A percentile compares a stretch with the other conserved stretches of the same genome.
Conservation (phyloP, 2,329 filamentous ascomycete genomes). For the Ophiocordyceps camponoti-saundersi region DNA sequence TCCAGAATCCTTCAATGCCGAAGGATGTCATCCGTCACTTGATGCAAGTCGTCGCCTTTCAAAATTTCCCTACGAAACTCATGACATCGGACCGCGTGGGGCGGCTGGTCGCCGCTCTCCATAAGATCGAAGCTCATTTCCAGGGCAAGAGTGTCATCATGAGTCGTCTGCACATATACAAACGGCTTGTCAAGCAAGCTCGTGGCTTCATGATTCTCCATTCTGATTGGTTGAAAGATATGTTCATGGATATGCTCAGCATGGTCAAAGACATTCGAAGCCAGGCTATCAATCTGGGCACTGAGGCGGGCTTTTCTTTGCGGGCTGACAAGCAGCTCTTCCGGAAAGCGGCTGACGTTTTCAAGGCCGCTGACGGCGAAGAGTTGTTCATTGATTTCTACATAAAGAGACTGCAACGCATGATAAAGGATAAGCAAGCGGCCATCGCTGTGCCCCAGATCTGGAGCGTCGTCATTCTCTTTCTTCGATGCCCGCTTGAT, state of each 20-base stretch:
- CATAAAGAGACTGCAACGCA: constrained; percentile 45
- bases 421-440: constrained; percentile 43
- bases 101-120: constrained; percentile 52
- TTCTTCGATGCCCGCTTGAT: constrained; percentile 49
- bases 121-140: constrained; percentile 55
- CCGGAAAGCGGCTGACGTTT: constrained; percentile 47
- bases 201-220: constrained; percentile 53
- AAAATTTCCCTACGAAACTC: constrained; percentile 59
- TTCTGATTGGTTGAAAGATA: constrained; percentile 63
- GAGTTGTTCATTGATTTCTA: constrained; percentile 55
- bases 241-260: constrained; percentile 71
- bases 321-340: constrained; percentile 53
- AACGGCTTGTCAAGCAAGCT: constrained; percentile 56
- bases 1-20: constrained; percentile 49
- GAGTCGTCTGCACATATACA: constrained; percentile 64
- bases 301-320: constrained; percentile 50
- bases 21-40: constrained; percentile 68
- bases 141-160: constrained; percentile 68
- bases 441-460: constrained; percentile 59
- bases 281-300: constrained; percentile 57
- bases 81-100: constrained; percentile 58
- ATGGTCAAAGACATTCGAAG: constrained; percentile 57
- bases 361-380: constrained; percentile 31
- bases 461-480: constrained; percentile 69
- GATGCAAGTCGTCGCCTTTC: constrained; percentile 64